Evolutionary conservation across 805 yeast species (phyloP), one percentile per base, ranked within the genome.

Genomic region (Vanderwaltozyma polyspora): DNA sequence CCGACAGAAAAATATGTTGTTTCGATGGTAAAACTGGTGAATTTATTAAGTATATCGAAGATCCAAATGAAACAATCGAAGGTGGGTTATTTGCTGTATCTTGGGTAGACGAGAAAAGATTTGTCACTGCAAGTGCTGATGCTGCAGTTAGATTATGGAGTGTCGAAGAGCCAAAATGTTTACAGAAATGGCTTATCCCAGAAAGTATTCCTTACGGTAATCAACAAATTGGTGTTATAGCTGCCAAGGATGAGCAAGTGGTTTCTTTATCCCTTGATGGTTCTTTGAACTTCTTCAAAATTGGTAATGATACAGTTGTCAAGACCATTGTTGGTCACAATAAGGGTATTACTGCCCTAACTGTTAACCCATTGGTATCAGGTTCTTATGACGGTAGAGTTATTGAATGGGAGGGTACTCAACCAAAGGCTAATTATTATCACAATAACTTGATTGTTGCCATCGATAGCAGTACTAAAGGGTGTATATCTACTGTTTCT

Each of bases 21-120:
- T 91, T 84, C 56, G 94, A 89, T 42, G 96, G 96, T 16, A 76
- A 78, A 45, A 72, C 82, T 5, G 96, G 96, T 26, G 95, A 82
- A 33, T 72, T 69, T 43, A 35, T 77, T 13, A 66, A 68, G 35
- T 71, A 68, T 46, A 52, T 76, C 19, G 59, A 59, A 31, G 59
- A 55, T 30, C 43, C 54, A 6, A 55, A 54, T 8, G 57, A 54
- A 26, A 62, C 62, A 16, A 89, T 89, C 46, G 67, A 70, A 6
- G 94, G 93, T 31, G 87, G 95, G 31, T 71, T 87, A n/a, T 81
- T 77, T 48, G 77, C 80, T 1, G 60, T 87, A 3, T 68, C 79
- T 16, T 86, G 94, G 89, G 60, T 67, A 24, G 63, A 67, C 33
- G 63, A 64, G 19, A 41, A 52, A 15, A 55, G 56, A 31, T 82